These are phyloP conservation scores for Pseudogymnoascus sp. DNA, from an alignment of 2,329 filamentous ascomycete species.

Conservation along the genomic window DNA sequence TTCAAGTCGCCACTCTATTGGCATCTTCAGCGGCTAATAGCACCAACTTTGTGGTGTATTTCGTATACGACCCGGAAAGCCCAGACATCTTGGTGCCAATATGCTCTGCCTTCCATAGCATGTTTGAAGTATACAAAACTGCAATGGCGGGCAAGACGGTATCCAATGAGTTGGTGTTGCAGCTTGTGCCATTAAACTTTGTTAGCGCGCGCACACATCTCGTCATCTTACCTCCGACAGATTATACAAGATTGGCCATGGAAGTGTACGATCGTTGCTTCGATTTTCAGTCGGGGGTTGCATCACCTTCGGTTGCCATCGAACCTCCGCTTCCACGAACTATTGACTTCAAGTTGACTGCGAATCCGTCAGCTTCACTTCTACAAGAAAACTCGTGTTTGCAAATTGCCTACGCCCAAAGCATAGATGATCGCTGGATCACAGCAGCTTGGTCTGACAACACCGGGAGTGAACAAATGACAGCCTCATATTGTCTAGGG, in stretches of 20 bases:
- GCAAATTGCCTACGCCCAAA: conserved; percentile 71
- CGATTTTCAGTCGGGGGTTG: conserved; percentile 45
- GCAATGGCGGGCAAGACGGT: conserved; percentile 39
- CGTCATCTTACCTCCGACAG: conserved; percentile 51
- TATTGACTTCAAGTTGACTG: conserved; percentile 66
- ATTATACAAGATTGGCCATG: conserved; percentile 56
- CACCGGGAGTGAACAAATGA: conserved; percentile 63
- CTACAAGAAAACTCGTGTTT: conserved; percentile 72
- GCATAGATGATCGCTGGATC: conserved; percentile 69
- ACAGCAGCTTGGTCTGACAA: conserved; percentile 76
- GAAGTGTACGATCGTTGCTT: conserved; percentile 73
- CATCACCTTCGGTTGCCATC: conserved; percentile 63
- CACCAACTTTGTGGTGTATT: conserved; percentile 65
- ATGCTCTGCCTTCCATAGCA: conserved; percentile 63
- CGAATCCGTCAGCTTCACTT: conserved; percentile 61
- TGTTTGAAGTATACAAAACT: conserved; percentile 57
- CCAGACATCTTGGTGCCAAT: conserved; percentile 58
- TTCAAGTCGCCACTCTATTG: conserved; percentile 23
- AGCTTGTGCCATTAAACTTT: conserved; percentile 63
- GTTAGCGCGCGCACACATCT: conserved; percentile 56
- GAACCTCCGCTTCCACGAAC: conserved; percentile 60
- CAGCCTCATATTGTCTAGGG: conserved; percentile 63
- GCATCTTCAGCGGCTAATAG: conserved; percentile 28
- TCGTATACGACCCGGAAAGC: conserved; percentile 60
- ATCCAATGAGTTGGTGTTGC: conserved; percentile 63